Percentiles rank a stretch among this genome's conserved stretches.
Conservation (phyloP, 495 filamentous ascomycete species). For the Penicillium turbatum region DNA sequence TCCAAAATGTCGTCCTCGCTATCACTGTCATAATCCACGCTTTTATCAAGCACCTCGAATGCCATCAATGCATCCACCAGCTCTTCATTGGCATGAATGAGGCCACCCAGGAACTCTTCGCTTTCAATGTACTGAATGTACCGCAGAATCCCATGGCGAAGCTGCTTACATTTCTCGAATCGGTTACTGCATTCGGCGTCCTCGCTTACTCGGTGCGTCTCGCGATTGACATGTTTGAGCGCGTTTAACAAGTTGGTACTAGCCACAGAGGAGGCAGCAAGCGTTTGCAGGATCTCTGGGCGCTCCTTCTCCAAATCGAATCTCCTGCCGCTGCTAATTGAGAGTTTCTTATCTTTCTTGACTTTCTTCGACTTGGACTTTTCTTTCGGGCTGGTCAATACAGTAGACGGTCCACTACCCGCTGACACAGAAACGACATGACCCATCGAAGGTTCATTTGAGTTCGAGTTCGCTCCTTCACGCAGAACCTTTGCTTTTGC, state of each 20-base stretch:
- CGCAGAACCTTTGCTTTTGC: slow-evolving; percentile 74
- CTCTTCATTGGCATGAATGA: slow-evolving; percentile 80
- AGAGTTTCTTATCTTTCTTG: slow-evolving; percentile 36
- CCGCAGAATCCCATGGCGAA: slow-evolving; percentile 77
- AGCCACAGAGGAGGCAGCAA: slow-evolving; percentile 81
- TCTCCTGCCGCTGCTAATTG: slow-evolving; percentile 31
- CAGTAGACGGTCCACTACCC: slow-evolving; percentile 37
- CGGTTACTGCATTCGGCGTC: slow-evolving; percentile 68
- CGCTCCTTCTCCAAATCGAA: slow-evolving; percentile 90
- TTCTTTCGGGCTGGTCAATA: slow-evolving; percentile 35
- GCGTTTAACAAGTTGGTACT: slow-evolving; percentile 88
- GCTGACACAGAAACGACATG: slow-evolving; percentile 42
- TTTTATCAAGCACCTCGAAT: slow-evolving; percentile 91
- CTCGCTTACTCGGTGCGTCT: slow-evolving; percentile 80
- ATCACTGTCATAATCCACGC: slow-evolving; percentile 94
- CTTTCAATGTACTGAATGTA: slow-evolving; percentile 86
- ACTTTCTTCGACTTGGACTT: slow-evolving; percentile 38
- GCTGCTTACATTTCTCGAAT: slow-evolving; percentile 81
- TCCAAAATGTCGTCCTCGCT: slow-evolving; percentile 59
- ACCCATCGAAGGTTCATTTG: slow-evolving; percentile 55
- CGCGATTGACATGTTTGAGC: slow-evolving; percentile 86
- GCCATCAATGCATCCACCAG: slow-evolving; percentile 90
- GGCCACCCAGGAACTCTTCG: slow-evolving; percentile 72
- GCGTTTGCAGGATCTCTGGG: slow-evolving; percentile 71
- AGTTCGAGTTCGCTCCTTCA: slow-evolving; percentile 59